phyloP scores from a whole-genome alignment of 495 filamentous ascomycete genomes.

The Trichocladium uniseriatum region DNA sequence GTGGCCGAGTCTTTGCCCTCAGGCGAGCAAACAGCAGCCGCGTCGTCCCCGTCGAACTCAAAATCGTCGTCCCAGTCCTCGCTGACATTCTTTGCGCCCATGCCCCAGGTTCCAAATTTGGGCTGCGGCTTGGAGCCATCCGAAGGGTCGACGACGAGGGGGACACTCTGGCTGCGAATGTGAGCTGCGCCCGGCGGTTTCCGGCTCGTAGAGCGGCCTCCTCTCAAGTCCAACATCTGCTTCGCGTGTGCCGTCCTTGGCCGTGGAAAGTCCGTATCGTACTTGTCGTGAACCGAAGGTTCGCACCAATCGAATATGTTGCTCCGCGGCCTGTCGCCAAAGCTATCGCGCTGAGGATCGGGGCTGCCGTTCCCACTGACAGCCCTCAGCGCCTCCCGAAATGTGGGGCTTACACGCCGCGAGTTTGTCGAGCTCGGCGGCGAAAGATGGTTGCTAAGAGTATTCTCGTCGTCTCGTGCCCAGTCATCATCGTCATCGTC shows the following conservation, averaged over 20 bases:
- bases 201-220: constrained; percentile 63
- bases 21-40: constrained; percentile 25
- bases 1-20: constrained; percentile 38
- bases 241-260: constrained; percentile 90
- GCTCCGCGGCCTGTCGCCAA: constrained; percentile 43
- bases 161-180: constrained; percentile 92
- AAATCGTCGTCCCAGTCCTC: constrained; percentile 87
- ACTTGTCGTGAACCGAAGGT: constrained; percentile 48
- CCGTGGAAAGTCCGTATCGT: constrained; percentile 47
- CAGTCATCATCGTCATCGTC: constrained; percentile 58
- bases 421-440: constrained; percentile 45
- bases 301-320: constrained; percentile 88
- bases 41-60: constrained; percentile 54
- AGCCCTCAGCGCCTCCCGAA: constrained; percentile 33
- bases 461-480: constrained; percentile 46
- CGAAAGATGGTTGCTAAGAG: constrained; percentile 43
- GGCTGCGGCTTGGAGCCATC: constrained; percentile 50
- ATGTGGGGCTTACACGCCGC: constrained; percentile 35
- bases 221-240: constrained; percentile 61
- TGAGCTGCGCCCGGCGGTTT: constrained; percentile 70
- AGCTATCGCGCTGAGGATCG: constrained; percentile 24
- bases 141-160: constrained; percentile 58
- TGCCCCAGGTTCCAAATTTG: constrained; percentile 84
- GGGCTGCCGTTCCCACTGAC: constrained; percentile 33
- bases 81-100: constrained; percentile 71